Evolutionary conservation across 2,329 filamentous ascomycete species (phyloP), one percentile per base, ranked within the genome.

Genomic region (Sclerotinia nivalis): DNA sequence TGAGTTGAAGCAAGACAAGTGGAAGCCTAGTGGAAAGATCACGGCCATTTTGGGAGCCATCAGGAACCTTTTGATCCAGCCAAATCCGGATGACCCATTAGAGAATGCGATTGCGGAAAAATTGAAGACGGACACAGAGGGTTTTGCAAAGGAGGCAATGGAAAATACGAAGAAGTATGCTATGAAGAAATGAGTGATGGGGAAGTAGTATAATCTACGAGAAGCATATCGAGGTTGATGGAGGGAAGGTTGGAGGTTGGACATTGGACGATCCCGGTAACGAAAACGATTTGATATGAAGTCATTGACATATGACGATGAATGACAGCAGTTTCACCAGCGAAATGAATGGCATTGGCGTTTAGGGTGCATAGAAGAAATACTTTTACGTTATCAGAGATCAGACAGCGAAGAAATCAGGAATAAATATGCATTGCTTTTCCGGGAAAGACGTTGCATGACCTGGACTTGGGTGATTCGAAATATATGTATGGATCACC

Each of bases 21-120:
- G 90, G 90, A 93, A 93, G 81, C 90, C 90, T 1, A 88, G 86
- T 68, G 90, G 88, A 77, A 90, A 88, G 81, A 88, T 92, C 74
- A 80, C 82, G 31, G 84, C 87, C 1, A 89, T 92, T 50, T 82
- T 93, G 59, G 83, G 86, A 72, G 88, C 91, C 71, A 88, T 89
- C 28, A 82, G 87, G 71, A 86, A 88, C 69, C 81, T 92, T 72
- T 80, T 93, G 68, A 82, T 84, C 34, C 88, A 90, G 79, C 90
- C 90, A 1, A 89, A 91, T 79, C 85, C 88, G 0, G 90, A 92
- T 75, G 90, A 93, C 80, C 88, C 90, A 10, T 87, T 93, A 49
- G 90, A 93, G 81, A 83, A 84, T 1, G 83, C 84, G 52, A 91
- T 91, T 71, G 90, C 89, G 40, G 88, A 91, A 71, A 85, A 90